Conservation (phyloP, 345 rosid species). For the Cochlearia excelsa region DNA sequence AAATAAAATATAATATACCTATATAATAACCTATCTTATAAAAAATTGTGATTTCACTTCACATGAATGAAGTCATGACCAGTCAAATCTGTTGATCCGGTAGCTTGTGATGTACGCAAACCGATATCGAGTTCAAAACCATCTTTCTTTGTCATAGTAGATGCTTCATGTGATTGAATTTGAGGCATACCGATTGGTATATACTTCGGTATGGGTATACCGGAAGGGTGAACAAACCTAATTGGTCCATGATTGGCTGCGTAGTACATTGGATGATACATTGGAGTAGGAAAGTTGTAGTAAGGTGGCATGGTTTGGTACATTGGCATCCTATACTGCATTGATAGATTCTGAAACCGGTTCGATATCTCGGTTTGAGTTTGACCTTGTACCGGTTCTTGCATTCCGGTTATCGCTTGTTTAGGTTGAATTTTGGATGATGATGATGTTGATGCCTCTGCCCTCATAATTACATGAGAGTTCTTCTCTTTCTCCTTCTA, state of each 20-base stretch:
- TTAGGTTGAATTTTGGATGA: no score
- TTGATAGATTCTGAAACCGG: not conserved
- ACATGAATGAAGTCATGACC: slow-evolving; percentile 33
- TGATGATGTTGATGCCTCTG: slow-evolving; percentile 4
- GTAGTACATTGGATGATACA: slow-evolving; percentile 30
- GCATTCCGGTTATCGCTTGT: no score
- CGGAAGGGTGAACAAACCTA: slow-evolving; percentile 35
- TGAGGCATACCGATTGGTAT: slow-evolving; percentile 29
- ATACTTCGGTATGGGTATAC: slow-evolving; percentile 34
- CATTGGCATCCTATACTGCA: slow-evolving; percentile 25
- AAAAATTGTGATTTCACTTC: slow-evolving; percentile 16
- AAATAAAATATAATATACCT: no score
- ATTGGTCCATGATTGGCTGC: slow-evolving; percentile 16
- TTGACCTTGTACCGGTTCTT: no score
- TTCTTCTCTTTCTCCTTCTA: slow-evolving; percentile 18
- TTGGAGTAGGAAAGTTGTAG: slow-evolving; percentile 9
- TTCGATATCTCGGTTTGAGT: not conserved
- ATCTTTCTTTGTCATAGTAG: slow-evolving; percentile 9
- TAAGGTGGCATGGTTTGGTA: slow-evolving; percentile 28
- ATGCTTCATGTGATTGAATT: slow-evolving; percentile 14
- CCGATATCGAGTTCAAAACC: slow-evolving; percentile 23
- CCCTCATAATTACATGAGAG: not conserved
- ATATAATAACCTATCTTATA: no score
- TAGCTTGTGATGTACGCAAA: slow-evolving; percentile 20
- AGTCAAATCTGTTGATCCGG: slow-evolving; percentile 26